Conservation (phyloP, 495 filamentous ascomycete genomes). For the Talaromyces nanjingensis region DNA sequence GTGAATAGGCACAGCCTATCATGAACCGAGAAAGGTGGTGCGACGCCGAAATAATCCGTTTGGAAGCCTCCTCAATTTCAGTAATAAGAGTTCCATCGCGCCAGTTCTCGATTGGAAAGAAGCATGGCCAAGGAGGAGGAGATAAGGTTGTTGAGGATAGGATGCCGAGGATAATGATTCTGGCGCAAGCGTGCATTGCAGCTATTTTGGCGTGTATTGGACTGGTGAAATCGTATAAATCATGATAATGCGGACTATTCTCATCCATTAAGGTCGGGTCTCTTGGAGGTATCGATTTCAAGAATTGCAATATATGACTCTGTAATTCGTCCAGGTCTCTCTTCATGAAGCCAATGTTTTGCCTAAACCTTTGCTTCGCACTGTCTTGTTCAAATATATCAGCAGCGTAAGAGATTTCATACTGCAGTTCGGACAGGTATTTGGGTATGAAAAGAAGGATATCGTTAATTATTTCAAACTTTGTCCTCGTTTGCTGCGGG, state of each 20-base stretch:
- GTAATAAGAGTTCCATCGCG: background rate
- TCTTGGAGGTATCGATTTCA: background rate
- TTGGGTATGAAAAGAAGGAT: background rate
- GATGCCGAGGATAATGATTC: background rate
- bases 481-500: background rate
- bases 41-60: slow-evolving; percentile 2
- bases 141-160: background rate
- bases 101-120: background rate
- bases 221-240: background rate
- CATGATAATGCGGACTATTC: background rate
- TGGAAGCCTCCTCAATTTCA: background rate
- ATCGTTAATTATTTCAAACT: slow-evolving; percentile 2
- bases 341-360: background rate
- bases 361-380: background rate
- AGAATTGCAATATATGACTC: background rate
- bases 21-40: background rate
- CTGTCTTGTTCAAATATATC: background rate
- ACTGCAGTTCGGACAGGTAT: background rate
- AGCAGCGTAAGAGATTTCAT: background rate
- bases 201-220: background rate
- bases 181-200: slow-evolving; percentile 4
- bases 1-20: slow-evolving; percentile 7
- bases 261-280: background rate
- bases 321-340: background rate
- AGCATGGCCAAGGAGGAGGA: background rate